Percentiles rank a stretch among this genome's conserved stretches.
Evolutionary conservation across 2,329 filamentous ascomycete species (phyloP).

Genomic region (Colletotrichum sp.): DNA sequence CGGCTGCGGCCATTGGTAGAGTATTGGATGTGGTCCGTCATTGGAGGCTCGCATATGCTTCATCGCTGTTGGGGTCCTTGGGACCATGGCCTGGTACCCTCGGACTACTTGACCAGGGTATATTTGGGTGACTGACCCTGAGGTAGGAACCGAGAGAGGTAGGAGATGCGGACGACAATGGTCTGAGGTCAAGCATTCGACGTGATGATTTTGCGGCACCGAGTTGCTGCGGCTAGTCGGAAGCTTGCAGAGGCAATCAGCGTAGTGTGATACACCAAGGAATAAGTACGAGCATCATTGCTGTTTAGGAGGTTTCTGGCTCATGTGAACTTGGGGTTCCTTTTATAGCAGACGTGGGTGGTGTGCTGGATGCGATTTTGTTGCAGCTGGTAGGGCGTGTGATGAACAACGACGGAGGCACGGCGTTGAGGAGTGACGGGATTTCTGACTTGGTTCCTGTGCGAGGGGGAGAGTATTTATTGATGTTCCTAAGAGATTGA

Average conservation of each 20-base stretch:
- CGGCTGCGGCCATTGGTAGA: too few relatives aligned
- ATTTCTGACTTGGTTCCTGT: too few relatives aligned
- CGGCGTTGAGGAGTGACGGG: too few relatives aligned
- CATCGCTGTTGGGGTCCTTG: not conserved
- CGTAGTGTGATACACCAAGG: too few relatives aligned
- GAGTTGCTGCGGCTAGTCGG: not conserved
- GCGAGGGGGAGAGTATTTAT: too few relatives aligned
- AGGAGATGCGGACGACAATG: not conserved
- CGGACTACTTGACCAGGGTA: not conserved
- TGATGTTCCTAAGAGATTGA: too few relatives aligned
- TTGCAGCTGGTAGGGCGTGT: too few relatives aligned
- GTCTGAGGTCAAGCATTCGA: accelerated
- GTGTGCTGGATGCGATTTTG: not conserved
- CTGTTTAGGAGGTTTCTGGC: not conserved
- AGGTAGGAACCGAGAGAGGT: not conserved
- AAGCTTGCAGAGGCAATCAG: not conserved
- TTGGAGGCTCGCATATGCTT: not conserved
- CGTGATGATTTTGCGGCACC: accelerated
- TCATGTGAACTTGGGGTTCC: not conserved
- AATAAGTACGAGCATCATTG: too few relatives aligned
- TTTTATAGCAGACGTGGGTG: not conserved
- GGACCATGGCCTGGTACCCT: not conserved
- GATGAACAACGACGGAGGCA: too few relatives aligned
- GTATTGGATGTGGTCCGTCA: not conserved
- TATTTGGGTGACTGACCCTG: accelerated